Percentiles rank a stretch among this genome's conserved stretches.
Conservation (phyloP, 495 filamentous ascomycete species). For the Daldinia bambusicola region DNA sequence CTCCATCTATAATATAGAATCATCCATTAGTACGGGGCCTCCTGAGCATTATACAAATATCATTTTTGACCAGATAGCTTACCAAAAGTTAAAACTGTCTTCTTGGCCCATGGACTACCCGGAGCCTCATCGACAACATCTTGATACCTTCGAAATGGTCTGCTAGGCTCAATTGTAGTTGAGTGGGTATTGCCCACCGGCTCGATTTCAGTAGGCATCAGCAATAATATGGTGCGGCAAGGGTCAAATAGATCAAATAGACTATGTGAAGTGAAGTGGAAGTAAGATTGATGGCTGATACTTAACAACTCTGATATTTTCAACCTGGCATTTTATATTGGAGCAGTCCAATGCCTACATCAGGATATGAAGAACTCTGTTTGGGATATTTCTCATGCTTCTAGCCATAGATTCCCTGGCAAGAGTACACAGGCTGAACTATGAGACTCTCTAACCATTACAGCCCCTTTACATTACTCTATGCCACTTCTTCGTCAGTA, state of each 20-base stretch:
- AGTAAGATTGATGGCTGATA: background rate
- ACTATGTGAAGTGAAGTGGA: background rate
- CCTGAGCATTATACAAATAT: background rate
- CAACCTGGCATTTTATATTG: background rate
- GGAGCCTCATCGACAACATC: background rate
- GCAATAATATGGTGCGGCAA: background rate
- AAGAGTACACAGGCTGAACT: background rate
- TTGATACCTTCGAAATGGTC: background rate
- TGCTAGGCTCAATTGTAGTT: background rate
- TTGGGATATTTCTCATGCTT: background rate
- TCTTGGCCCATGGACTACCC: background rate
- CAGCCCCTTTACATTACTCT: background rate
- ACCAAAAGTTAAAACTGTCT: conserved; percentile 1
- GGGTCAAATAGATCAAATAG: background rate
- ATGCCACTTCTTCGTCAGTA: background rate
- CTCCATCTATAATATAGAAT: background rate
- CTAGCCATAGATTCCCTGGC: background rate
- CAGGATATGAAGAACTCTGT: background rate
- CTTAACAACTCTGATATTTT: background rate
- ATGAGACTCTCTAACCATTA: background rate
- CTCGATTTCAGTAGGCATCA: background rate
- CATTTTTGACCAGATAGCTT: background rate
- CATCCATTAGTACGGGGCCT: background rate
- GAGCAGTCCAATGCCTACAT: background rate
- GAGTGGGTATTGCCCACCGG: background rate